phyloP scores from a whole-genome alignment of 2,329 filamentous ascomycete genomes.

The Hansfordia pulvinata region DNA sequence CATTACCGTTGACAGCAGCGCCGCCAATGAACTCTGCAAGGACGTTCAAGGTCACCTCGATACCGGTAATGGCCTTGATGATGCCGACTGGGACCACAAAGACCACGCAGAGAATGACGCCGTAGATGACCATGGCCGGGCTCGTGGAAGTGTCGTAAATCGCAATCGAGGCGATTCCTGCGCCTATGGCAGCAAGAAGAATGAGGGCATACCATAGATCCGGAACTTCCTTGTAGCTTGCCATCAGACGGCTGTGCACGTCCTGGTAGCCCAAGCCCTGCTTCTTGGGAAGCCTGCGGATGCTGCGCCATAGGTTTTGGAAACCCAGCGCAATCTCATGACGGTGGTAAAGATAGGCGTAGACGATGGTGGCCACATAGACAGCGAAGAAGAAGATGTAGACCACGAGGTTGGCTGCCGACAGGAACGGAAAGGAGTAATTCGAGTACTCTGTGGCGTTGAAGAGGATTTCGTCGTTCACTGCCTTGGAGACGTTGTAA shows the following conservation, averaged over 20 bases:
- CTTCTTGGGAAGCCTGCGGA: no score
- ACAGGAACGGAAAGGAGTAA: slow-evolving; percentile 38
- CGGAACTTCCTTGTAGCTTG: slow-evolving; percentile 24
- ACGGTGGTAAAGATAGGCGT: slow-evolving; percentile 36
- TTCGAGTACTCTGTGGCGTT: slow-evolving; percentile 28
- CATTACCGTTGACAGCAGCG: slow-evolving; percentile 34
- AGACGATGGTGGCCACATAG: slow-evolving; percentile 36
- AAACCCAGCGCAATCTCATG: slow-evolving; percentile 35
- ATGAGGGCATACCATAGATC: slow-evolving; percentile 39
- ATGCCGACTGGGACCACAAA: slow-evolving; percentile 39
- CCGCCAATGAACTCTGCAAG: slow-evolving; percentile 39
- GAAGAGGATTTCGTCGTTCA: slow-evolving; percentile 24
- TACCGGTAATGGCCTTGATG: slow-evolving; percentile 37
- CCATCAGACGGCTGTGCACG: slow-evolving; percentile 12
- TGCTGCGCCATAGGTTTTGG: slow-evolving; percentile 29
- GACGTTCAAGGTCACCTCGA: slow-evolving; percentile 37
- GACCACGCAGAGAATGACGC: slow-evolving; percentile 31
- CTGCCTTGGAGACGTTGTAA: slow-evolving; percentile 27
- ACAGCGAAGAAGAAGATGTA: slow-evolving; percentile 43
- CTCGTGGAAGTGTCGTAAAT: slow-evolving; percentile 36
- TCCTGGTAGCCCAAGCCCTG: no score
- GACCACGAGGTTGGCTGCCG: slow-evolving; percentile 33
- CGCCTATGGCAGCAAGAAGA: slow-evolving; percentile 26
- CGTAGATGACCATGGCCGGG: slow-evolving; percentile 35
- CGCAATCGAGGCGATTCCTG: slow-evolving; percentile 31